A percentile compares a stretch with the other conserved stretches of the same genome.
phyloP scores from a whole-genome alignment of 305 asterid species.

The Salvia sclarea region DNA sequence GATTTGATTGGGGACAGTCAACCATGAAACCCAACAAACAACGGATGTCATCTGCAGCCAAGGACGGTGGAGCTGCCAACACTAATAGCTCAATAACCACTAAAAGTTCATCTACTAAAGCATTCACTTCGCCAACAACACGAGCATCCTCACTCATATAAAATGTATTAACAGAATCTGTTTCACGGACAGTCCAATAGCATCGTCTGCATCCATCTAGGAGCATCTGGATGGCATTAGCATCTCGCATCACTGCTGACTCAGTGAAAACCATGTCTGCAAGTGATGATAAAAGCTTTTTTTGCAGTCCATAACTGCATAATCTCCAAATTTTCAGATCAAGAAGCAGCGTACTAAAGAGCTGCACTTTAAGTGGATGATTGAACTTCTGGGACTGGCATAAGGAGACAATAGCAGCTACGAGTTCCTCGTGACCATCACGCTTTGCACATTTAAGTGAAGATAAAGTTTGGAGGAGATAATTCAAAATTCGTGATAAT shows the following conservation, averaged over 20 bases:
- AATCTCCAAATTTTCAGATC: conserved; percentile 95
- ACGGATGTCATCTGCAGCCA: conserved; percentile 77
- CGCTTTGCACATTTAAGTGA: conserved; percentile 59
- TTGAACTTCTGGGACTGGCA: conserved; percentile 90
- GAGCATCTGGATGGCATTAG: conserved; percentile 96
- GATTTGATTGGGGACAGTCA: conserved; percentile 97
- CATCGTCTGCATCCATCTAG: conserved; percentile 97
- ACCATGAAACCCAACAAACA: conserved; percentile 96
- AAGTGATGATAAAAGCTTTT: conserved; percentile 91
- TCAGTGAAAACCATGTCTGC: conserved; percentile 98
- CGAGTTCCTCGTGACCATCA: conserved; percentile 91
- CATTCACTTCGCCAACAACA: conserved; percentile 94
- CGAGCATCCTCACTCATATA: conserved; percentile 58
- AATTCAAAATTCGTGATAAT: conserved; percentile 79
- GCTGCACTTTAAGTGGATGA: conserved; percentile 86
- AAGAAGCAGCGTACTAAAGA: conserved; percentile 85
- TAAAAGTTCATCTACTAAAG: conserved; percentile 95
- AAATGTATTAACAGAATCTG: conserved; percentile 78
- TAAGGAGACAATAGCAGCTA: conserved; percentile 79
- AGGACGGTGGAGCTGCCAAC: conserved; percentile 84
- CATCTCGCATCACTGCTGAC: conserved; percentile 93
- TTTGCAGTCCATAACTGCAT: conserved; percentile 97
- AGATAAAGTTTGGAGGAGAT: conserved; percentile 84
- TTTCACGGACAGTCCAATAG: conserved; percentile 88
- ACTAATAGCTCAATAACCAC: conserved; percentile 90